Base-by-base conservation (phyloP, 257 asterid genomes). In the Solanum infundibuliforme region DNA sequence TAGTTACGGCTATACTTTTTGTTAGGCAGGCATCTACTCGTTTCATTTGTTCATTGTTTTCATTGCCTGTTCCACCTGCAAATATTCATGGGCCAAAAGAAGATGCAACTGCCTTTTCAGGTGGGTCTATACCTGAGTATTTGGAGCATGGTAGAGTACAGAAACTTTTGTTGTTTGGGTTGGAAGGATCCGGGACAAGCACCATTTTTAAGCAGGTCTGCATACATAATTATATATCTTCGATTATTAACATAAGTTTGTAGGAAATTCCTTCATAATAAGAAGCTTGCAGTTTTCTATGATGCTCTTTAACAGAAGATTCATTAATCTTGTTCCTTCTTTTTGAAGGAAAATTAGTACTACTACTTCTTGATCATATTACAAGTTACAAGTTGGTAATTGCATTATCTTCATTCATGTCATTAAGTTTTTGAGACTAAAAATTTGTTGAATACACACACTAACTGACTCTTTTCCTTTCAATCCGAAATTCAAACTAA, bases 201-300 rank as follows among this genome's bases (percentile, higher is more conserved):
- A 91, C 98, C 88, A 91, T 94, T 87, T 95, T 93, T 89, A 94
- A 95, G 93, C 98, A 94, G 95, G 98, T 94, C 29, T 21, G 88
- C 21, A 6, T 68, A 7, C 79, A 35, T 75, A 31, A 20, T 31
- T 35, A 60, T 32, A 65, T 86, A 32, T 52, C 60, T 41, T 74
- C 77, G 29, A n/a, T 38, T 46, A 1, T 83, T 25, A 18, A 79
- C 72, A 34, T 52, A 46, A 13, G 52, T 9, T 82, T 9, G 71
- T 82, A 23, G 35, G 27, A 81, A 48, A 46, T 82, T 31, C 20
- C 69, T 82, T 31, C 31, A 82, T 48, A 31, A 82, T 82, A 48
- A 48, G 69, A 82, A 82, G 31, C 86, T 48, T 48, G 86, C 20
- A 10, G 31, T 82, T 82, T 81, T 29, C 11, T 31, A 48, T 29